phyloP scores from a whole-genome alignment of 2,329 filamentous ascomycete species.

The Pseudocercospora fijiensis region DNA sequence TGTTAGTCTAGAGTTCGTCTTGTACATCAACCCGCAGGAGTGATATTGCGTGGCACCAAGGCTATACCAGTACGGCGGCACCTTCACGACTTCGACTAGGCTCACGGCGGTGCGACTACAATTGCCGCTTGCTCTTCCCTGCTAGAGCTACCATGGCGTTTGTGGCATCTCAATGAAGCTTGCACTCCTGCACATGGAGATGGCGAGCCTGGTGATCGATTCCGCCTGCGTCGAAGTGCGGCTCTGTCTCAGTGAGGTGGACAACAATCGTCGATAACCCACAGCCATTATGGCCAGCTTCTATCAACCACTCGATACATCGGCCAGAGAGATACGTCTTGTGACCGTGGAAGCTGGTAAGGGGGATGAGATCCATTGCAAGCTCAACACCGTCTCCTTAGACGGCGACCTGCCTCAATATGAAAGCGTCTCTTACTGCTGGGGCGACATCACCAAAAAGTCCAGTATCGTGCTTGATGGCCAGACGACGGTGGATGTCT shows the following conservation, averaged over 20 bases:
- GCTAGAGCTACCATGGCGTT: neutral
- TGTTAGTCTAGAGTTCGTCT: neutral
- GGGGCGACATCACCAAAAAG: neutral
- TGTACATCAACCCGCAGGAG: neutral
- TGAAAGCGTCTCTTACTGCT: conserved; percentile 16
- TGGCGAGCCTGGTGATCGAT: neutral
- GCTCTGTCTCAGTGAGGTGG: neutral
- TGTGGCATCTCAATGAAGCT: neutral
- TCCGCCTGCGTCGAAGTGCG: neutral
- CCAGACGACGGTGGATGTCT: neutral
- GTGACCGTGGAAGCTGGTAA: conserved; percentile 1
- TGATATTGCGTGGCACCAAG: neutral
- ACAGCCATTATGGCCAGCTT: neutral
- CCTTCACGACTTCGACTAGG: neutral
- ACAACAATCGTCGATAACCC: neutral
- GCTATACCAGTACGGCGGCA: neutral
- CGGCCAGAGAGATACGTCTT: neutral
- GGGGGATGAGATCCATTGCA: neutral
- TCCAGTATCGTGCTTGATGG: neutral
- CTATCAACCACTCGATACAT: neutral
- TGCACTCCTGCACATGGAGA: neutral
- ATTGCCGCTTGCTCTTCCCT: neutral
- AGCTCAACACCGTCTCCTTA: neutral
- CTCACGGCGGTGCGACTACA: neutral
- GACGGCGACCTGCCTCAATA: neutral